These are phyloP conservation scores for Jatropha curcas DNA, from an alignment of 345 rosid genomes.

Conservation along the genomic window DNA sequence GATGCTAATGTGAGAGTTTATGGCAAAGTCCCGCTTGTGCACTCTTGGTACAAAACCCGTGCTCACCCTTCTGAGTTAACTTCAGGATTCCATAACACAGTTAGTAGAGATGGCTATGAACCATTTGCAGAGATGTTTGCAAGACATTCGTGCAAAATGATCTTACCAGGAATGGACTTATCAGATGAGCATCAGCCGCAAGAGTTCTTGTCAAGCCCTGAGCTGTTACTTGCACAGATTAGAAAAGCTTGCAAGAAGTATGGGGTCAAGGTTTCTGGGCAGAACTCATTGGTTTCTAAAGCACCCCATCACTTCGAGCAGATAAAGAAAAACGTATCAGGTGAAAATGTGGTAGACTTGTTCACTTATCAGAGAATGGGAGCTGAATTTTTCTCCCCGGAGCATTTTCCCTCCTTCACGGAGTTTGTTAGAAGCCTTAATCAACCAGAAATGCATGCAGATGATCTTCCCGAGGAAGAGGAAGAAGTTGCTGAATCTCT, in stretches of 20 bases:
- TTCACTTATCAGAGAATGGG: slow-evolving; percentile 96
- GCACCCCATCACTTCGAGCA: slow-evolving; percentile 57
- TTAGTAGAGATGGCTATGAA: slow-evolving; percentile 61
- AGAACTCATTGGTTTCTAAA: slow-evolving; percentile 50
- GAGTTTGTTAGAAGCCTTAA: slow-evolving; percentile 60
- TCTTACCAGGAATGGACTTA: slow-evolving; percentile 85
- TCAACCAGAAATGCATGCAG: slow-evolving; percentile 47
- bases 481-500: slow-evolving; percentile 33
- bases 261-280: slow-evolving; percentile 67
- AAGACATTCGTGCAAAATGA: slow-evolving; percentile 75
- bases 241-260: slow-evolving; percentile 58
- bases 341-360: slow-evolving; percentile 41
- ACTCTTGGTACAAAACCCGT: slow-evolving; percentile 68
- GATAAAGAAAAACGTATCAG: slow-evolving; percentile 55
- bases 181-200: slow-evolving; percentile 55
- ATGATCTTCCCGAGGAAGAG: slow-evolving; percentile 50
- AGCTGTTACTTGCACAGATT: slow-evolving; percentile 57
- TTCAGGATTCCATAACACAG: slow-evolving; percentile 72
- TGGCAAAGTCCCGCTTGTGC: slow-evolving; percentile 72
- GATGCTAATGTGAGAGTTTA: slow-evolving; percentile 38
- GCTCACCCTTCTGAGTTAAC: slow-evolving; percentile 78
- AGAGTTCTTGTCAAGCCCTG: slow-evolving; percentile 61
- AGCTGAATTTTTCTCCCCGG: slow-evolving; percentile 91
- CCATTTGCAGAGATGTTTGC: slow-evolving; percentile 61
- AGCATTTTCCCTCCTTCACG: slow-evolving; percentile 78